Evolutionary conservation across 2,329 filamentous ascomycete genomes (phyloP).

Genomic region (Zasmidium citrigriseum): DNA sequence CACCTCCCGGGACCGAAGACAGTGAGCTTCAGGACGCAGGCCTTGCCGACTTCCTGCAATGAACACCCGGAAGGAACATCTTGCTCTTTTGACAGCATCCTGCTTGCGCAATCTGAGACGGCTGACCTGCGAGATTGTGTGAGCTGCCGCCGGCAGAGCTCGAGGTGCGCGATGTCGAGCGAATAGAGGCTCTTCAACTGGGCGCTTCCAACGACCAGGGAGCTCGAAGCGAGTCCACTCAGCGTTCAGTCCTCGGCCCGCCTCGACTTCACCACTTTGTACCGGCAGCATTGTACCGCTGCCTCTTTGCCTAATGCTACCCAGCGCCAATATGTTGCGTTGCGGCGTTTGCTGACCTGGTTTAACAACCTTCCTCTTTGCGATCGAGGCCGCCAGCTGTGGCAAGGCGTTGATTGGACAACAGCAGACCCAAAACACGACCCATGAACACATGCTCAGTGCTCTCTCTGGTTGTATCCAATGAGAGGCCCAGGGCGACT

Average conservation of each 20-base stretch:
- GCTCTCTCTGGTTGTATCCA: neutral
- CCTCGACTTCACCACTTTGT: neutral
- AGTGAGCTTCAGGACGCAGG: neutral
- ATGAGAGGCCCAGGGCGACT: neutral
- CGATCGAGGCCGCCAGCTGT: neutral
- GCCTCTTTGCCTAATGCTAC: neutral
- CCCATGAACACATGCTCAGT: neutral
- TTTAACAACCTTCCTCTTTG: neutral
- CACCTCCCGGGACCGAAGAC: neutral
- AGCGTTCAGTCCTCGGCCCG: neutral
- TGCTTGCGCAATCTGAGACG: neutral
- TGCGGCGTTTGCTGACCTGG: neutral
- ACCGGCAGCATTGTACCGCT: neutral
- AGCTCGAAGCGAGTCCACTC: slow-evolving; percentile 2
- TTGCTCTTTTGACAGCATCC: neutral
- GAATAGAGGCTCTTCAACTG: neutral
- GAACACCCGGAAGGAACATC: neutral
- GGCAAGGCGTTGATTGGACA: neutral
- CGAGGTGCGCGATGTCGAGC: neutral
- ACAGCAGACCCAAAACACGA: neutral
- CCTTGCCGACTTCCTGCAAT: too few species aligned
- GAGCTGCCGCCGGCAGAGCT: neutral
- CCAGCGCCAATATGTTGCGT: neutral
- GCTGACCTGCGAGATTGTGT: neutral
- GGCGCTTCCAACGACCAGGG: neutral